A percentile compares a stretch with the other conserved stretches of the same genome.
Conservation (phyloP, 2,329 filamentous ascomycete species). For the Cladosporium austrohemisphaericum region DNA sequence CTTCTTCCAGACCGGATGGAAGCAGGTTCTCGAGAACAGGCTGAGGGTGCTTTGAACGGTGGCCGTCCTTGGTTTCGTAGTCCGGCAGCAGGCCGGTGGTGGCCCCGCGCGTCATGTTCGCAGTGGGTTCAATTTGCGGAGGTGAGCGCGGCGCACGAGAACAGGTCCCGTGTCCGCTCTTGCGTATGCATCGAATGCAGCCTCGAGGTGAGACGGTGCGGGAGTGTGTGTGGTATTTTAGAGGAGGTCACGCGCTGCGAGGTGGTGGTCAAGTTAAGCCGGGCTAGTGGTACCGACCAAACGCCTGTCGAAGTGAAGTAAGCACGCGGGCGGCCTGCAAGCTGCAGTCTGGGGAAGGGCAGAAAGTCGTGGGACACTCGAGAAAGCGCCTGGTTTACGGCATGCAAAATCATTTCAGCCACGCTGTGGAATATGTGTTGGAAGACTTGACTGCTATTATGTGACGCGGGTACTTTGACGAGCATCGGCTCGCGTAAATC, state of each 20-base stretch:
- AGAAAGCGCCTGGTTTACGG: no score
- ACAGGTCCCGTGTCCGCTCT: conserved; percentile 13
- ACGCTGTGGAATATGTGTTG: no score
- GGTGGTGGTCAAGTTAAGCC: no score
- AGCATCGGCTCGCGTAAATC: no score
- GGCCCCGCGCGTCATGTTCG: conserved; percentile 25
- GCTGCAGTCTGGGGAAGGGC: no score
- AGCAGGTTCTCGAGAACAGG: conserved; percentile 21
- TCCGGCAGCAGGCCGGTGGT: conserved; percentile 23
- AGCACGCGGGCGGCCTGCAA: no score
- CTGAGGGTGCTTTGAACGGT: conserved; percentile 28
- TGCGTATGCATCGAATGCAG: conserved; percentile 13
- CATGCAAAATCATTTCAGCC: no score
- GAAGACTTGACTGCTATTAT: no score
- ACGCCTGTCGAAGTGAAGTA: neutral
- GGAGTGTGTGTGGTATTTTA: neutral
- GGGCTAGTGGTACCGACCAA: neutral
- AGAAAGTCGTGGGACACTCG: neutral
- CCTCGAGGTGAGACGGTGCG: neutral
- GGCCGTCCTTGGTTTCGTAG: conserved; percentile 20
- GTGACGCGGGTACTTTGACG: no score
- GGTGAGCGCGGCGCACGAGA: conserved; percentile 13
- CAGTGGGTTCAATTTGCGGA: neutral
- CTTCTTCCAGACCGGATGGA: conserved; percentile 17
- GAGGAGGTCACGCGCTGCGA: conserved; percentile 6